A percentile compares a stretch with the other conserved stretches of the same genome.
Conservation (phyloP, 2,329 filamentous ascomycete genomes). For the Sphaceloma murrayae region DNA sequence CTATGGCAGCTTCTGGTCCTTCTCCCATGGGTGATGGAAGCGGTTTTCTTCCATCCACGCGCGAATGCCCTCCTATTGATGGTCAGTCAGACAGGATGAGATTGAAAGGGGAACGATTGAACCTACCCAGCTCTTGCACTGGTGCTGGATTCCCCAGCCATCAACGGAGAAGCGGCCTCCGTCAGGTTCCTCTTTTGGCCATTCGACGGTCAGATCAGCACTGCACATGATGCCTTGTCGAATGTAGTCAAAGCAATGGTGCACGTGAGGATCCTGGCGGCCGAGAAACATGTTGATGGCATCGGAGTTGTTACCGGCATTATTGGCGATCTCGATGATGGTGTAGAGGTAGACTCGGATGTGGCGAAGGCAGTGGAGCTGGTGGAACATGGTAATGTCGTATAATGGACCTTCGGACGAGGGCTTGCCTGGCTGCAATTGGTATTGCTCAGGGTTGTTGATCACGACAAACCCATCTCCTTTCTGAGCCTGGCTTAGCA, state of each 20-base stretch:
- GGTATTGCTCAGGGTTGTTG: constrained; percentile 20
- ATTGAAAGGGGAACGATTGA: too few relatives aligned
- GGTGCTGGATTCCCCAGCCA: constrained; percentile 27
- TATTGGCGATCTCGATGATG: constrained; percentile 22
- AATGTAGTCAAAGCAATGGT: constrained; percentile 27
- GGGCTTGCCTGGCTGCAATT: constrained; percentile 25
- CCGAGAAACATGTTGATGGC: constrained; percentile 21
- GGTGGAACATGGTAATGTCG: constrained; percentile 30
- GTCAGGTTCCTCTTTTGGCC: constrained; percentile 26
- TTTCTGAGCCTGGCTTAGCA: constrained; percentile 7
- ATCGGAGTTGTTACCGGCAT: constrained; percentile 17
- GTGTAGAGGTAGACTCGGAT: constrained; percentile 25
- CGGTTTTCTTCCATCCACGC: constrained; percentile 15
- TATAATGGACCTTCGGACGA: constrained; percentile 25
- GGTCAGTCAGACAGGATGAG: neutral
- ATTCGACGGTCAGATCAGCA: constrained; percentile 26
- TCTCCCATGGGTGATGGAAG: constrained; percentile 14
- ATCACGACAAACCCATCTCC: constrained; percentile 30
- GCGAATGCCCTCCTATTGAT: constrained; percentile 5
- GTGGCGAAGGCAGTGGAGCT: constrained; percentile 29
- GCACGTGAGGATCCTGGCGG: constrained; percentile 23
- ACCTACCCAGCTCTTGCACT: constrained; percentile 26
- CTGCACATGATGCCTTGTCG: constrained; percentile 25
- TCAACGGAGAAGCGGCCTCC: constrained; percentile 27
- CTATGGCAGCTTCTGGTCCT: too few relatives aligned